Evolutionary conservation across 2,329 filamentous ascomycete genomes (phyloP), one percentile per base, ranked within the genome.

Genomic region (Cladosporium sphaerospermum): DNA sequence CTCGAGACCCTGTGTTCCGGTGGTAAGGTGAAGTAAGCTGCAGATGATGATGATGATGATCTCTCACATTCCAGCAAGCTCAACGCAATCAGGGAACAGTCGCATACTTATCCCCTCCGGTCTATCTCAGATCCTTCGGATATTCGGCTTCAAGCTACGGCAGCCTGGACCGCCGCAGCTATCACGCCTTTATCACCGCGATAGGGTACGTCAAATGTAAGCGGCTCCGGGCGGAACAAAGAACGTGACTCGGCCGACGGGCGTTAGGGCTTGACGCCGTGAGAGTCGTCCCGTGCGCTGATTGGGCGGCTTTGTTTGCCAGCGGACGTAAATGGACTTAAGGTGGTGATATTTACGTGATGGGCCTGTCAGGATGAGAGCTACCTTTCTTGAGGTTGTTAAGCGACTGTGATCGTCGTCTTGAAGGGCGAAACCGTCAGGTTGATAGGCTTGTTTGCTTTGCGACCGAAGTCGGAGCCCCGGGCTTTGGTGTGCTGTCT

Each of bases 131-230:
- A 28, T 28, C 23, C 23, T 28, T 3, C 23, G 47, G 47, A 19
- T 43, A 31, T 50, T 50, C 47, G 47, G 47, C 36, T 34, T 40
- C 46, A 49, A 23, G 16, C 37, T 3, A 28, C 23, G 23, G 23
- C 7, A 28, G 23, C 23, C 23, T 28, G 7, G 23, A 28, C 23
- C 23, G 23, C 7, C n/a, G 46, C 8, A 50, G 47, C 36, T 50
- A 50, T 50, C 47, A 50, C 47, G 47, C 47, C 39, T 50, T 43
- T 43, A 23, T 39, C 42, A n/a, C 23, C 23, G 3, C 23, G 23
- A 39, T 16, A 14, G 2, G 8, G 36, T 4, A 39, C 16, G 4
- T 4, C 23, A 3, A 28, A 7, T 7, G 23, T 28, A 28, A 28
- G 23, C 23, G 23, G 23, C 23, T 28, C 23, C 23, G 4, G 23